Percentiles rank a stretch among this genome's conserved stretches.
These are phyloP conservation scores for Crotalaria pallida DNA, from an alignment of 306 rosid genomes.

Conservation along the genomic window DNA sequence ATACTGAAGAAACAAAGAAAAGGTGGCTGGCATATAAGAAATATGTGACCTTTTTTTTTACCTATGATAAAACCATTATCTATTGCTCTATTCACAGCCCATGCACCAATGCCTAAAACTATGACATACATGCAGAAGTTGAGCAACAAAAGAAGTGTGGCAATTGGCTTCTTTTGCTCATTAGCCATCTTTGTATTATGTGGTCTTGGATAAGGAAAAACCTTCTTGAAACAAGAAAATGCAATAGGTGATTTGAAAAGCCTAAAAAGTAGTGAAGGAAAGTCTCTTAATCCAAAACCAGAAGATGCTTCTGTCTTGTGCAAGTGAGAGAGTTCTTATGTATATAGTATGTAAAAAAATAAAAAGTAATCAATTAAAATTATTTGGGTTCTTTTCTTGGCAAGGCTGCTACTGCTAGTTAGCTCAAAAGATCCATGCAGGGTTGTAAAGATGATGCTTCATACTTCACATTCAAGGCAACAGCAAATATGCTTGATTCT, in stretches of 20 bases:
- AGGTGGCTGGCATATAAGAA: neutral
- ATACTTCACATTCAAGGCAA: constrained; percentile 62
- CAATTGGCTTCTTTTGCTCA: constrained; percentile 55
- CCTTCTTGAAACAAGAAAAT: neutral
- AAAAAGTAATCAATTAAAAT: constrained; percentile 2
- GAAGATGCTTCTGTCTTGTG: constrained; percentile 7
- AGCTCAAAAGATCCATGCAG: constrained; percentile 15
- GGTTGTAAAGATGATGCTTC: constrained; percentile 66
- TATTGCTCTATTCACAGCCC: constrained; percentile 93
- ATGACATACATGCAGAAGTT: constrained; percentile 89
- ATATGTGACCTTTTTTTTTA: neutral
- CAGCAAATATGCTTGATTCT: constrained; percentile 43
- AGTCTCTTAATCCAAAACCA: neutral
- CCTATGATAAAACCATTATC: constrained; percentile 87
- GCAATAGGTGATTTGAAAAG: constrained; percentile 5
- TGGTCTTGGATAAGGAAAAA: constrained; percentile 7
- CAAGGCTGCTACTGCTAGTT: constrained; percentile 33
- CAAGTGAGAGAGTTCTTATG: constrained; percentile 26
- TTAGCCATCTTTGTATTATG: constrained; percentile 40
- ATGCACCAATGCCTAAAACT: constrained; percentile 76
- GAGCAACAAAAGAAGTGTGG: constrained; percentile 58
- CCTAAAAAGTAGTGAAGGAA: constrained; percentile 15
- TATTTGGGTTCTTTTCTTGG: constrained; percentile 66
- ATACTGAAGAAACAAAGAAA: constrained; percentile 1
- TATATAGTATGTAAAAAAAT: too few species aligned